Evolutionary conservation across 2,329 filamentous ascomycete species (phyloP).

Genomic region (Colletotrichum incanum): DNA sequence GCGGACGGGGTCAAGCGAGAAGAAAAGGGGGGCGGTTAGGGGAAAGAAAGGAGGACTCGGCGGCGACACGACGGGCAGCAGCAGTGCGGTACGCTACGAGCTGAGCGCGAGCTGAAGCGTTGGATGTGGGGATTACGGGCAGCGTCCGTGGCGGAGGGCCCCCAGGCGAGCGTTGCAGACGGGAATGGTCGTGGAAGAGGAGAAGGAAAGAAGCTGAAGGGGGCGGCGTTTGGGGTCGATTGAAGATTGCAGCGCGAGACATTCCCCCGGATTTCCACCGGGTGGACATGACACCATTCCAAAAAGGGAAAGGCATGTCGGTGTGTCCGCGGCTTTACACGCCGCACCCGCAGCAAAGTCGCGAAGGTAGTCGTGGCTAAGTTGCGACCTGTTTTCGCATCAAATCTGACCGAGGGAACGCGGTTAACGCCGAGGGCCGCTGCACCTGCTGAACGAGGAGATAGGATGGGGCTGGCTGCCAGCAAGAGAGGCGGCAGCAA

Average conservation of each 20-base stretch:
- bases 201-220: conserved; percentile 11
- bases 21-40: background rate
- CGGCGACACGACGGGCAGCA: background rate
- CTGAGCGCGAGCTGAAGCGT: conserved; percentile 13
- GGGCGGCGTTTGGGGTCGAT: conserved; percentile 12
- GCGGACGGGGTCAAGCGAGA: background rate
- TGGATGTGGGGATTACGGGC: conserved; percentile 36
- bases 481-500: background rate
- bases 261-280: conserved; percentile 26
- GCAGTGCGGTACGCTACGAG: background rate
- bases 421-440: background rate
- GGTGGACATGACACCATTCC: conserved; percentile 8
- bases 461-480: background rate
- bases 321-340: conserved; percentile 10
- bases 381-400: background rate
- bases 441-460: background rate
- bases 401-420: background rate
- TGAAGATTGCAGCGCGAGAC: background rate
- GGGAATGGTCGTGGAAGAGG: background rate
- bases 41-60: background rate
- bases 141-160: conserved; percentile 22
- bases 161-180: background rate
- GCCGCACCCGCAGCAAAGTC: conserved; percentile 4
- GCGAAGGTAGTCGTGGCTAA: too few relatives aligned
- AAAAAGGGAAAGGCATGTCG: conserved; percentile 7